Conservation (phyloP, 2,329 filamentous ascomycete genomes). For the Trichoderma brevicompactum region DNA sequence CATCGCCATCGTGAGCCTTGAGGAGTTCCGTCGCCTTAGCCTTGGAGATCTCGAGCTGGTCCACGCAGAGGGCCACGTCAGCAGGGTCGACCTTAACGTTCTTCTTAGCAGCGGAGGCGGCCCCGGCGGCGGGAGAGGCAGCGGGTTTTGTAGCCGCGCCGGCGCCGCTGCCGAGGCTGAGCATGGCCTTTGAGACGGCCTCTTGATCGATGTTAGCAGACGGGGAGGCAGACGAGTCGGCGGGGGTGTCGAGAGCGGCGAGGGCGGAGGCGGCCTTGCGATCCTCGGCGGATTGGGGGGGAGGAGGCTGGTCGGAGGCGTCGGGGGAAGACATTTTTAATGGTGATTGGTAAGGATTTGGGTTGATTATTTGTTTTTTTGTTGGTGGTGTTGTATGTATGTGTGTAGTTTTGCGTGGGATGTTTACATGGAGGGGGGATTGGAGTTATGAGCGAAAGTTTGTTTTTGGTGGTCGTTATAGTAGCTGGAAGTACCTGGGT, state of each 20-base stretch:
- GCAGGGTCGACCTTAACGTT: slow-evolving; percentile 74
- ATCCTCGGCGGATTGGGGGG: slow-evolving; percentile 72
- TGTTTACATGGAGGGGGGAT: too few relatives aligned
- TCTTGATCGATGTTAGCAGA: slow-evolving; percentile 68
- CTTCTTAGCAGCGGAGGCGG: slow-evolving; percentile 49
- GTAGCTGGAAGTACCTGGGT: too few relatives aligned
- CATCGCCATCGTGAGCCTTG: slow-evolving; percentile 71
- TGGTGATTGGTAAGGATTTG: not conserved
- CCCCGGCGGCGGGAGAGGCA: slow-evolving; percentile 36
- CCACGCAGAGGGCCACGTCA: slow-evolving; percentile 72
- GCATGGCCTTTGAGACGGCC: slow-evolving; percentile 73
- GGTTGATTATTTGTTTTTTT: too few relatives aligned
- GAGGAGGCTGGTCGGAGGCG: slow-evolving; percentile 58
- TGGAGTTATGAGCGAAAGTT: too few relatives aligned
- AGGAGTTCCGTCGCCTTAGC: slow-evolving; percentile 75
- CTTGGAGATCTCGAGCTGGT: slow-evolving; percentile 74
- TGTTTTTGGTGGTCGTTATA: too few relatives aligned
- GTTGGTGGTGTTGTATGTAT: too few relatives aligned
- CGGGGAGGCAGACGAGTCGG: slow-evolving; percentile 50
- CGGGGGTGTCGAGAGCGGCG: slow-evolving; percentile 65
- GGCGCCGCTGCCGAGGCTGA: slow-evolving; percentile 52
- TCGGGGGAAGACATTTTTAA: slow-evolving; percentile 18
- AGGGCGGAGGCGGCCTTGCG: slow-evolving; percentile 77
- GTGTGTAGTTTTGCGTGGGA: too few relatives aligned
- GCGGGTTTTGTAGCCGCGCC: slow-evolving; percentile 40